Base-by-base conservation (phyloP, 169 alveolate species). In the Cryptosporidium sp. region DNA sequence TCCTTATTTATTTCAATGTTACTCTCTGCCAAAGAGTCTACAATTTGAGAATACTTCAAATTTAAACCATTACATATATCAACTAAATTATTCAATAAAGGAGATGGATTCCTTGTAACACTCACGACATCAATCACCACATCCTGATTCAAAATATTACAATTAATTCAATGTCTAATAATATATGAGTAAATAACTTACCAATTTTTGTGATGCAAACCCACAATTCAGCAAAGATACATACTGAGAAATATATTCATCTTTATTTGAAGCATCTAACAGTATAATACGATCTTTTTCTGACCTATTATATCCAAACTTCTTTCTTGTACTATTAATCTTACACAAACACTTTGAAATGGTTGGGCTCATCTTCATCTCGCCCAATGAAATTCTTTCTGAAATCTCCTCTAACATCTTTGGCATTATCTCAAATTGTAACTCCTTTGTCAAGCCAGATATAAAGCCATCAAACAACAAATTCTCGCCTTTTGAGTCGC, bases 191-290 rank as follows among this genome's bases (percentile, higher is more conserved):
- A 42, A 42, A 8, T 12, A 42, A 80, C 89, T 62, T 80, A 80
- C 89, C 75, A 80, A 51, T 39, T 80, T 80, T 37, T 62, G 62
- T 21, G 89, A 60, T 37, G 89, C 89, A 80, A 62, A 60, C 31
- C 89, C 75, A 37, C 69, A 61, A 42, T 80, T 80, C 21, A 80
- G 4, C 52, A 80, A 29, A 16, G 75, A 60, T 31, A 80, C 89
- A 65, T 80, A 80, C 56, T 80, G 89, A 33, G 44, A 45, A 45
- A 80, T 80, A 51, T 80, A 80, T 5, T 60, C 73, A 9, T 80
- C 68, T 23, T 62, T 65, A 33, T 65, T 23, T 62, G 89, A 80
- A 29, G 89, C 89, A 80, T 80, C 89, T 0, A 80, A 23, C 16
- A 80, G 18, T 10, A 80, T 62, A 16, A 80, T 80, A 18, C 89